Evolutionary conservation across 2,329 filamentous ascomycete species (phyloP).

Genomic region (Fusarium gaditjirri): DNA sequence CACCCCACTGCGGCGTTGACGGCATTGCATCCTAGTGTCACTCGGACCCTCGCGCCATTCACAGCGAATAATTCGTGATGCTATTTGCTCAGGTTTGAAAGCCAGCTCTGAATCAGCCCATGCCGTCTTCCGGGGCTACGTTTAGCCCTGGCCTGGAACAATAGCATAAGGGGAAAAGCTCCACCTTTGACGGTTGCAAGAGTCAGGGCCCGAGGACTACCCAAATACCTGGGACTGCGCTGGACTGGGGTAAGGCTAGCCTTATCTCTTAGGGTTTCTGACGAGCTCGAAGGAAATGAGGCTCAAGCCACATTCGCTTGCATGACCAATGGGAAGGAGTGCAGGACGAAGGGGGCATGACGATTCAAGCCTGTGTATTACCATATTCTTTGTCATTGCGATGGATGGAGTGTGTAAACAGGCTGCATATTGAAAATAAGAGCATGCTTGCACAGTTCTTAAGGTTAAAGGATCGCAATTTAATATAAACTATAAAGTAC

Average conservation of each 20-base stretch:
- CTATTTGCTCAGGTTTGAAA: neutral
- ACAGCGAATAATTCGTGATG: neutral
- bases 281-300: neutral
- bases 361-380: fast-evolving
- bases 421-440: neutral
- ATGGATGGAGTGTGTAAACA: fast-evolving
- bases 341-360: fast-evolving
- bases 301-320: neutral
- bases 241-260: neutral
- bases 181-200: neutral
- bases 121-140: neutral
- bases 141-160: neutral
- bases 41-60: neutral
- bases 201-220: neutral
- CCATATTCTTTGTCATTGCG: neutral
- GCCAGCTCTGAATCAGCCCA: neutral
- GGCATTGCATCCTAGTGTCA: neutral
- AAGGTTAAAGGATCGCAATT: too few relatives aligned
- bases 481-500: too few relatives aligned
- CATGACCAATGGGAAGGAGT: neutral
- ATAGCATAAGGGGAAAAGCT: neutral
- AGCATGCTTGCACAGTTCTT: neutral
- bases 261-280: neutral
- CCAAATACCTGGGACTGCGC: neutral
- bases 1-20: neutral